Conservation (phyloP, 2,329 filamentous ascomycete species). For the Parastagonospora nodorum region DNA sequence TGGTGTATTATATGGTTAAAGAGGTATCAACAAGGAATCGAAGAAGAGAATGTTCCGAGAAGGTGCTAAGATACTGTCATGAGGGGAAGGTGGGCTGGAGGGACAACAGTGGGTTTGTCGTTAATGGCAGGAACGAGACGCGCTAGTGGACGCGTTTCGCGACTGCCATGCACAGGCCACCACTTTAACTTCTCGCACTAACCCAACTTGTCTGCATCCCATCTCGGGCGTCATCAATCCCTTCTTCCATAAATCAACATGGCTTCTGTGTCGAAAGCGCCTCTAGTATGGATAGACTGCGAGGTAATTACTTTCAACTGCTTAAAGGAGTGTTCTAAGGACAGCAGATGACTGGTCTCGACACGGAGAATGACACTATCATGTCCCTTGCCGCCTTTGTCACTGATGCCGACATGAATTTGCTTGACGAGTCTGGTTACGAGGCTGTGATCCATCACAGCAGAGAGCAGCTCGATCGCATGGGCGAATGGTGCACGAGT, state of each 20-base stretch:
- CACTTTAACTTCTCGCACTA: conserved; percentile 3
- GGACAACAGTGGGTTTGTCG: conserved; percentile 16
- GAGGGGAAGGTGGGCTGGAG: conserved; percentile 30
- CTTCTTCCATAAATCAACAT: conserved; percentile 25
- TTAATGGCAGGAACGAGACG: conserved; percentile 17
- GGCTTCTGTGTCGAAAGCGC: conserved; percentile 63
- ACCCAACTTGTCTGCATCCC: conserved; percentile 5
- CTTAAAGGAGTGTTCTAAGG: conserved; percentile 11
- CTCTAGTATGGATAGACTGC: conserved; percentile 86
- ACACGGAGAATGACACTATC: conserved; percentile 79
- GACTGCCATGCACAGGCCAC: conserved; percentile 1
- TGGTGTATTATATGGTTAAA: conserved; percentile 26
- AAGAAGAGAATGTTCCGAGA: conserved; percentile 16
- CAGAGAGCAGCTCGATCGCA: conserved; percentile 70
- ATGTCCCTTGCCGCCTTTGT: conserved; percentile 92
- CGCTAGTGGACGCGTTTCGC: conserved; percentile 30
- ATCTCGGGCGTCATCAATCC: not conserved
- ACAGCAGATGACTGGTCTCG: conserved; percentile 84
- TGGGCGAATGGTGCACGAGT: conserved; percentile 87
- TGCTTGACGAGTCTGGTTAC: conserved; percentile 78
- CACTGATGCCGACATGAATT: conserved; percentile 77
- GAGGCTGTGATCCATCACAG: conserved; percentile 79
- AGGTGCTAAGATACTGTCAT: conserved; percentile 15
- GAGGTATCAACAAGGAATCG: conserved; percentile 12
- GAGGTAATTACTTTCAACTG: conserved; percentile 55